Base-by-base conservation (phyloP, 2,329 filamentous ascomycete species). In the Phoma herbarum region DNA sequence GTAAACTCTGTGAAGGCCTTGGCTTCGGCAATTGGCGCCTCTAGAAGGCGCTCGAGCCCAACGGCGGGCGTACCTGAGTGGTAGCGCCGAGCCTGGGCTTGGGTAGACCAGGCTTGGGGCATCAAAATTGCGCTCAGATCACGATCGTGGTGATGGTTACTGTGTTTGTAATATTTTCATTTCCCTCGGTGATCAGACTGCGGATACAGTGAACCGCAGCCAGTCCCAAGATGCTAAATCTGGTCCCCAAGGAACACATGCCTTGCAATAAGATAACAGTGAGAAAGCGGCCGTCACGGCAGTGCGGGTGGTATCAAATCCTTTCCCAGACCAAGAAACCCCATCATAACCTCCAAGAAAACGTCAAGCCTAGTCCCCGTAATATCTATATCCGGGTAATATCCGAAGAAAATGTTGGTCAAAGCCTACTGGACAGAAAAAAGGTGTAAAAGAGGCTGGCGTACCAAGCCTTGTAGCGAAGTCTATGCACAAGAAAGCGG, bases 291-390 rank as follows among this genome's bases (percentile, higher is more conserved):
- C 56, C 51, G 49, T 53, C 31, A 46, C 18, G 46, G 51, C 51
- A 28, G 39, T 59, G 57, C 52, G 33, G 42, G 46, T 47, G 57
- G 52, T 55, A 55, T 60, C 52, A 51, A 44, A 10, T 26, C 41
- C 23, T 25, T 44, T 47, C 52, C 52, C 42, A 35, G 16, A 39
- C 25, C 56, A 53, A 58, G 25, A 45, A 41, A 33, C 11, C 31
- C 35, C 46, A 16, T 59, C 47, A 18, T 60, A 14, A 55, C 45
- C 51, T 44, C 52, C 47, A 52, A 56, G 18, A 51, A 44, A 56
- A 50, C 48, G 25, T 45, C 52, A 55, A 59, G 51, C 50, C 45
- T 45, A 16, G 33, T n/a, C 50, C 45, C 45, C 46, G 16, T 35
- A 28, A 23, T 41, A 43, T 41, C 26, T 22, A 46, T 46, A 16